Percentiles rank a stretch among this genome's conserved stretches.
Conservation (phyloP, 441 rosid genomes). For the Metrosideros polymorpha region DNA sequence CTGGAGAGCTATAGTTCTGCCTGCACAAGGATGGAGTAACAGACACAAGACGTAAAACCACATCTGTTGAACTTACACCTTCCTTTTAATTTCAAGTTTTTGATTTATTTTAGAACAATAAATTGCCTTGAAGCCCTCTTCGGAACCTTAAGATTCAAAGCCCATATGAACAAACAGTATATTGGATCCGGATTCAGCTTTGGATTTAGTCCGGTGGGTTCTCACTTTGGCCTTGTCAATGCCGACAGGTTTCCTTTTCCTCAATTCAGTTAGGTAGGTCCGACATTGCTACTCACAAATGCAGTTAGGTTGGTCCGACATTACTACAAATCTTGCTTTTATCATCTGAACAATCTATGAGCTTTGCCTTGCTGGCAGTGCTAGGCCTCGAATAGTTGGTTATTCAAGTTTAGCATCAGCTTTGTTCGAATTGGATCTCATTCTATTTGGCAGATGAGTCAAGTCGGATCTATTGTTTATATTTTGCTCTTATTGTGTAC, state of each 20-base stretch:
- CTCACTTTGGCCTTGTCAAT: not conserved
- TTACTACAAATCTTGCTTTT: not conserved
- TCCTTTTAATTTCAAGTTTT: not conserved
- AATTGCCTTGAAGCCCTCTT: not conserved
- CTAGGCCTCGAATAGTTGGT: accelerated
- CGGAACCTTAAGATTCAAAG: not conserved
- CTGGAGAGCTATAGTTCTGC: not conserved
- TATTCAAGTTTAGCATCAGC: not conserved
- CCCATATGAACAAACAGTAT: not conserved
- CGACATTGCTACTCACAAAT: not conserved
- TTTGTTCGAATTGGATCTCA: not conserved
- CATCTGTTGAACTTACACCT: not conserved
- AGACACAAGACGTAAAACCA: not conserved
- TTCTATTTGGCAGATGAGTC: not conserved
- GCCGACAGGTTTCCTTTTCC: not conserved
- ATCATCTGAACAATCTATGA: not conserved
- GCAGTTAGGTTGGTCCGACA: not conserved
- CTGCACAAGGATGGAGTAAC: not conserved
- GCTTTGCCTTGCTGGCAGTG: not conserved
- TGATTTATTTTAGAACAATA: not conserved
- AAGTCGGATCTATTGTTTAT: not conserved
- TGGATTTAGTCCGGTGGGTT: not conserved
- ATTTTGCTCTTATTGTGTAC: not conserved
- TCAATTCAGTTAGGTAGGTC: not conserved
- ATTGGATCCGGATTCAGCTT: not conserved